Base-by-base conservation (phyloP, 352 stramenopile genomes). In the Pythium aristosporum region DNA sequence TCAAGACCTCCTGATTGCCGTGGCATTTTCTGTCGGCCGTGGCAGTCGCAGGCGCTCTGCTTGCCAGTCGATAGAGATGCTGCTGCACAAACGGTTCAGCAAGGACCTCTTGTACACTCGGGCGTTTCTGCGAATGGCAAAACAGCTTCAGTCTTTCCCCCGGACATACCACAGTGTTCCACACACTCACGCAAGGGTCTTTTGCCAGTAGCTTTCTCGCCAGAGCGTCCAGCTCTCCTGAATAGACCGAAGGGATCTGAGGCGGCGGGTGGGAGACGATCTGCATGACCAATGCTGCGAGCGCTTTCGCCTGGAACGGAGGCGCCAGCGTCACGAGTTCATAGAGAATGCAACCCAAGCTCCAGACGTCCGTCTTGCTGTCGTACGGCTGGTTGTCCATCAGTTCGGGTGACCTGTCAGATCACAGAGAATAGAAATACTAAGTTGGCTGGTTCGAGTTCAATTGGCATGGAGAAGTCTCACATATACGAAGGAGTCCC, bases 301-400 rank as follows among this genome's bases (percentile, higher is more conserved):
- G 47, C 0, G 85, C 84, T 13, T 73, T 76, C 13, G 71, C 85
- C 13, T 68, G 65, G 56, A 95, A 96, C 3, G 87, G 85, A 8
- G 83, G 76, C 18, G 68, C 63, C 30, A 82, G 69, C 9, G 75
- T 72, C 8, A 80, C 72, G 10, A 96, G 68, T 54, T 96, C 87
- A 59, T 92, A 88, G n/a, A 96, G 46, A 13, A 96, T 67, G 46
- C 88, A 96, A 1, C 87, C 88, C 20, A 96, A 69, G 37, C 82
- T 88, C 87, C 88, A 96, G 0, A 96, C 67, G 57, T 96, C 88
- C 54, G 77, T 88, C 67, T 92, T 92, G 25, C 48, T 41, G 37
- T 87, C 69, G 61, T 96, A 96, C 3, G 68, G 41, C 1, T 55
- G 51, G n/a, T 81, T 86, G 51, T 87, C 69, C 48, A 90, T 76